A percentile compares a stretch with the other conserved stretches of the same genome.
phyloP scores from a whole-genome alignment of 2,329 filamentous ascomycete species.

The Bisporella sp. region DNA sequence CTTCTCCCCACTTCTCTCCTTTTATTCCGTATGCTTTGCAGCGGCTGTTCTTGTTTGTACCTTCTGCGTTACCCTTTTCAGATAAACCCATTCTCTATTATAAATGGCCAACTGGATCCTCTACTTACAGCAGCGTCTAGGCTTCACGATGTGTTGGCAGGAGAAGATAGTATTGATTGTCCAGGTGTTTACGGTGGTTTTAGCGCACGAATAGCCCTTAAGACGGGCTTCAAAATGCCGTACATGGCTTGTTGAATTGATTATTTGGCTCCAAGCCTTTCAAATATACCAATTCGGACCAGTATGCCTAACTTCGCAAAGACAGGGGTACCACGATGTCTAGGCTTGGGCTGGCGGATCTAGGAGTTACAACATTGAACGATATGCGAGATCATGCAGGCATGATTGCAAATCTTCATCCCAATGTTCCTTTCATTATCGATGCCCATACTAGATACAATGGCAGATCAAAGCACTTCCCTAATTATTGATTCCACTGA shows the following conservation, averaged over 20 bases:
- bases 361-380: slow-evolving; percentile 42
- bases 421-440: slow-evolving; percentile 39
- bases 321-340: slow-evolving; percentile 45
- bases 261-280: neutral
- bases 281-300: neutral
- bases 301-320: slow-evolving; percentile 11
- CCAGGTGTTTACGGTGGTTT: slow-evolving; percentile 66
- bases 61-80: too few species aligned
- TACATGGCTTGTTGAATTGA: slow-evolving; percentile 44
- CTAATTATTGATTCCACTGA: neutral
- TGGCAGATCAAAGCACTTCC: slow-evolving; percentile 15
- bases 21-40: too few species aligned
- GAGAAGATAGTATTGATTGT: too few species aligned
- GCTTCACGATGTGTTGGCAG: too few species aligned
- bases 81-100: too few species aligned
- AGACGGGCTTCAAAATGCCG: slow-evolving; percentile 54
- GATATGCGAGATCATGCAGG: slow-evolving; percentile 46
- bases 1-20: too few species aligned
- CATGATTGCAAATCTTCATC: slow-evolving; percentile 44
- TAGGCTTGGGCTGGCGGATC: slow-evolving; percentile 40
- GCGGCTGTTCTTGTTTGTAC: too few species aligned
- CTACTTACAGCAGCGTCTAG: too few species aligned
- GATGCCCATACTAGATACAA: slow-evolving; percentile 49
- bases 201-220: slow-evolving; percentile 54
- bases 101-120: too few species aligned